These are phyloP conservation scores for Populus hybrid DNA, from an alignment of 441 rosid species.

Conservation along the genomic window DNA sequence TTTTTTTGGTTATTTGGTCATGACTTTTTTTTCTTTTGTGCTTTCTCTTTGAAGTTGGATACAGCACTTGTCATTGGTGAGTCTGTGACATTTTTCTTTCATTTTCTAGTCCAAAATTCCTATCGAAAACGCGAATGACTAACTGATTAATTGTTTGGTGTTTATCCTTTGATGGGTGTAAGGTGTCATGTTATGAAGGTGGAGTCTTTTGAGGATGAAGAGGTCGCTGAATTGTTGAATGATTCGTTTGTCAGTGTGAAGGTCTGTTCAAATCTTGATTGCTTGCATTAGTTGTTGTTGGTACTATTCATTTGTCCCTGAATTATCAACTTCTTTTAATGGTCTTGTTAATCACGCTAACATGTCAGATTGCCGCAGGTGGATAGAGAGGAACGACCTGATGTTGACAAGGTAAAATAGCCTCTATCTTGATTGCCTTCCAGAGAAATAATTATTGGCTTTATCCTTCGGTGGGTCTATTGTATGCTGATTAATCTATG, in stretches of 20 bases:
- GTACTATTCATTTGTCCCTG: neutral
- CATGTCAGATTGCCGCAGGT: slow-evolving; percentile 47
- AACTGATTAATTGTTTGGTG: neutral
- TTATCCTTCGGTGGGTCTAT: neutral
- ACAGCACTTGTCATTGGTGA: slow-evolving; percentile 99
- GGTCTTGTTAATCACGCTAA: slow-evolving; percentile 14
- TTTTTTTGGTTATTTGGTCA: neutral
- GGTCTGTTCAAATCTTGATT: slow-evolving; percentile 39
- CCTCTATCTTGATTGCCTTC: neutral
- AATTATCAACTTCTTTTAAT: neutral
- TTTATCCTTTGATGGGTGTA: neutral
- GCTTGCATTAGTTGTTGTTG: neutral
- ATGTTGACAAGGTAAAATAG: slow-evolving; percentile 80
- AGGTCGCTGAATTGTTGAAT: slow-evolving; percentile 74
- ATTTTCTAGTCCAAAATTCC: neutral
- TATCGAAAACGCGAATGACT: neutral
- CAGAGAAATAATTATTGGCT: neutral
- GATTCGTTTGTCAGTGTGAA: slow-evolving; percentile 82
- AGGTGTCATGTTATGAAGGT: slow-evolving; percentile 99
- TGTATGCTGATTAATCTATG: neutral
- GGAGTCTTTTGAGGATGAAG: slow-evolving; percentile 91
- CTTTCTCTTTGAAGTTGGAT: slow-evolving; percentile 71
- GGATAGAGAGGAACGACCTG: slow-evolving; percentile 96
- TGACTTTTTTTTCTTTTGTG: neutral
- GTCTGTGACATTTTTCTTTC: slow-evolving; percentile 12